phyloP scores from a whole-genome alignment of 306 rosid genomes.

The Abrus precatorius region DNA sequence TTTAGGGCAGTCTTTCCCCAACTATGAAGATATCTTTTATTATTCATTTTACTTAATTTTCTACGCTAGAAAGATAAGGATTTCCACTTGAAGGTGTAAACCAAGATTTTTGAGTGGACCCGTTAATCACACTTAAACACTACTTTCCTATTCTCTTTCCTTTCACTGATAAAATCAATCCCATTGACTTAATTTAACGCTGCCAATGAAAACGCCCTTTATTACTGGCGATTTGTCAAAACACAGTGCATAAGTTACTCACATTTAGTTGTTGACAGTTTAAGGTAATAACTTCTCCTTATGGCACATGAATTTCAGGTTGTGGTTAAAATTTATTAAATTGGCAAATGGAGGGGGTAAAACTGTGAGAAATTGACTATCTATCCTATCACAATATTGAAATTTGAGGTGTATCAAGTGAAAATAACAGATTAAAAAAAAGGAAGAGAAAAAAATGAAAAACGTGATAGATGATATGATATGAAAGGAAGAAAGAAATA shows the following conservation, averaged over 20 bases:
- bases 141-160: conserved; percentile 3
- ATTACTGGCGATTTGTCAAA: not conserved
- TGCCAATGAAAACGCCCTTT: not conserved
- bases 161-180: not conserved
- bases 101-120: conserved; percentile 18
- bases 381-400: no score
- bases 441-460: no score
- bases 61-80: not conserved
- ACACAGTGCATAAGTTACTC: not conserved
- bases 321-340: not conserved
- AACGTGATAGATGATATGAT: no score
- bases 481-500: no score
- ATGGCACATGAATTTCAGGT: not conserved
- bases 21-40: not conserved
- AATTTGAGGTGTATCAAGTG: no score
- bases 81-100: not conserved
- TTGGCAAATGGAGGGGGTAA: not conserved
- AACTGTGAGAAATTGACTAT: no score
- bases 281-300: no score
- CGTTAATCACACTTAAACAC: not conserved
- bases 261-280: not conserved
- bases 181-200: not conserved
- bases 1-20: conserved; percentile 27
- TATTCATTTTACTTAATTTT: not conserved
- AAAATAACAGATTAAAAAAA: no score